These are phyloP conservation scores for Starmerella powellii DNA, from an alignment of 805 yeast genomes.

Conservation along the genomic window DNA sequence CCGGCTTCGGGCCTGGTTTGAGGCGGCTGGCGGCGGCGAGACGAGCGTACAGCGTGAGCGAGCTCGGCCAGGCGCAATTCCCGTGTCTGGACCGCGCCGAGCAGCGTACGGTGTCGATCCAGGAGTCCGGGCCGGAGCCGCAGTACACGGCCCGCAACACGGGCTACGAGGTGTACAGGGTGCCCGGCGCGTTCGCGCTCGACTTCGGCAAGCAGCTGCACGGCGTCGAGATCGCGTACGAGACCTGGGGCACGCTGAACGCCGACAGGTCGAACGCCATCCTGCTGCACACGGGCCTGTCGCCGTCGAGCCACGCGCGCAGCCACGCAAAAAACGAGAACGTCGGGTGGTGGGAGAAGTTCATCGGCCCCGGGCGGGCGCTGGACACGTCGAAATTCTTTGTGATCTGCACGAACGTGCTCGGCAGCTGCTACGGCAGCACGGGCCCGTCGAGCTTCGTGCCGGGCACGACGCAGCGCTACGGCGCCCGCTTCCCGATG, in stretches of 20 bases:
- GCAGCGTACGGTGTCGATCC: constrained; percentile 31
- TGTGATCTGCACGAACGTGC: constrained; percentile 77
- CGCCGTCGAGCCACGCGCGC: constrained; percentile 88
- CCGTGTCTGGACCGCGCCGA: constrained; percentile 80
- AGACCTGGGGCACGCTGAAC: constrained; percentile 77
- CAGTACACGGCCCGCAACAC: constrained; percentile 51
- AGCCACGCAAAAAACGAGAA: constrained; percentile 57
- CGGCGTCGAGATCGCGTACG: constrained; percentile 74
- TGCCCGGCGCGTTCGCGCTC: constrained; percentile 39
- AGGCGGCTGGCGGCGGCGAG: too few relatives aligned
- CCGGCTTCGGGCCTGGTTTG: too few relatives aligned
- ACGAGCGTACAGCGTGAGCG: not conserved
- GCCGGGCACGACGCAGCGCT: constrained; percentile 52
- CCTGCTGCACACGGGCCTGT: constrained; percentile 76
- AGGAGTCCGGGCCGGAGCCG: constrained; percentile 70
- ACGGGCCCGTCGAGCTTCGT: constrained; percentile 81
- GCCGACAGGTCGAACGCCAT: constrained; percentile 55
- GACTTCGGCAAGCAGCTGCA: constrained; percentile 76
- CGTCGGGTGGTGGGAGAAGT: constrained; percentile 93
- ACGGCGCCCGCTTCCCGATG: constrained; percentile 82
- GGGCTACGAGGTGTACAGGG: constrained; percentile 48
- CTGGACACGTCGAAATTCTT: constrained; percentile 73
- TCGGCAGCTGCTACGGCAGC: constrained; percentile 92
- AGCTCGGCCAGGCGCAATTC: constrained; percentile 37
- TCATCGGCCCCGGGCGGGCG: constrained; percentile 70